These are phyloP conservation scores for Pezicula radicicola DNA, from an alignment of 2,329 filamentous ascomycete species.

Conservation along the genomic window DNA sequence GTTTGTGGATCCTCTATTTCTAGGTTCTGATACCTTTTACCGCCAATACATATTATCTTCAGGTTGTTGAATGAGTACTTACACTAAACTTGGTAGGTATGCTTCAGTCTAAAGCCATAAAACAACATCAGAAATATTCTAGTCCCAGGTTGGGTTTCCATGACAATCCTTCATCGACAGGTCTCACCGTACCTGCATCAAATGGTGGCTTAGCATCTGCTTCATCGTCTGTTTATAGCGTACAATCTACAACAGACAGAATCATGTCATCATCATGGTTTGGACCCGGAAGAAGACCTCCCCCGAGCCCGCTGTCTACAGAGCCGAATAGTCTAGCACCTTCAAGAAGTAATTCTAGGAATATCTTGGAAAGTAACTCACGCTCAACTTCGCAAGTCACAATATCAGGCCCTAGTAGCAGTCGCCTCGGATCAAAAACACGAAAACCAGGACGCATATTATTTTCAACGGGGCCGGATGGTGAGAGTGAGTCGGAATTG, in stretches of 20 bases:
- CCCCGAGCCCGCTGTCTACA: not conserved
- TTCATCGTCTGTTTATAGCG: not conserved
- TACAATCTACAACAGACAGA: not conserved
- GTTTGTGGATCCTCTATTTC: slow-evolving; percentile 26
- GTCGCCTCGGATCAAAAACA: not conserved
- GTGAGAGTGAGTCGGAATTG: not conserved
- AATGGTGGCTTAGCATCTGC: not conserved
- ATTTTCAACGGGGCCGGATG: not conserved
- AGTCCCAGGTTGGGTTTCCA: slow-evolving; percentile 12
- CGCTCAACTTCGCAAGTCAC: not conserved
- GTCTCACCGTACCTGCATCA: not conserved
- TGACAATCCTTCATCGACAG: not conserved
- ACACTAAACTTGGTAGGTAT: slow-evolving; percentile 41
- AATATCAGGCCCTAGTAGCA: not conserved
- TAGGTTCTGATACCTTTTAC: too few relatives aligned
- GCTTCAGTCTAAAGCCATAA: slow-evolving; percentile 57
- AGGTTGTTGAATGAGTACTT: too few relatives aligned
- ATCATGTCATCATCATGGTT: not conserved
- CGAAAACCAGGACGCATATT: not conserved
- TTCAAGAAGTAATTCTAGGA: not conserved
- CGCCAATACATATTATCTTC: too few relatives aligned
- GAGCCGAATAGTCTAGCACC: not conserved
- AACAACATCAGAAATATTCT: slow-evolving; percentile 35
- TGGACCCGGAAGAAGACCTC: not conserved
- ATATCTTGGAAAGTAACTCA: not conserved